Percentiles rank a stretch among this genome's conserved stretches.
phyloP scores from a whole-genome alignment of 495 filamentous ascomycete genomes.

The Aspergillus asperescens region DNA sequence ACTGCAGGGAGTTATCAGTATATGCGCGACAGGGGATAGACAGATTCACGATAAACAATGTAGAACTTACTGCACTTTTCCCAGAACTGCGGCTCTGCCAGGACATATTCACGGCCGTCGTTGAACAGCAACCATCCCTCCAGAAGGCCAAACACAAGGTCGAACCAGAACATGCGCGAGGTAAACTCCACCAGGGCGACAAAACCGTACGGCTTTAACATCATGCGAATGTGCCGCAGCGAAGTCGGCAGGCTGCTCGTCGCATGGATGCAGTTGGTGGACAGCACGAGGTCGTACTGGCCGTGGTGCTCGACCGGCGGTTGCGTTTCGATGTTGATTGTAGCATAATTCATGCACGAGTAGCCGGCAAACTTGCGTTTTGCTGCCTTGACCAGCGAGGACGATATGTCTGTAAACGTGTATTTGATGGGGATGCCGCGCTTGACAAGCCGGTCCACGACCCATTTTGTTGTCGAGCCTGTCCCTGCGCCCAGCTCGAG shows the following conservation, averaged over 20 bases:
- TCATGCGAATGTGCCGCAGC: constrained; percentile 21
- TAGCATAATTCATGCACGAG: constrained; percentile 25
- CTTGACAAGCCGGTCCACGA: neutral
- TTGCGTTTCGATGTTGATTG: constrained; percentile 31
- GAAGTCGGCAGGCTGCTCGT: constrained; percentile 29
- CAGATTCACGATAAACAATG: too few relatives aligned
- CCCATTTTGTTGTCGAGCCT: neutral
- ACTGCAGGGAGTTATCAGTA: neutral
- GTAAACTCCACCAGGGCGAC: constrained; percentile 39
- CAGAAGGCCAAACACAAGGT: constrained; percentile 30
- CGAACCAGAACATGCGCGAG: constrained; percentile 26
- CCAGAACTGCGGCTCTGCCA: constrained; percentile 6
- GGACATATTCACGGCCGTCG: constrained; percentile 25
- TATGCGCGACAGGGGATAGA: too few relatives aligned
- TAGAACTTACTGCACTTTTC: neutral
- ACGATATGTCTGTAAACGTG: constrained; percentile 40
- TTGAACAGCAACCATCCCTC: constrained; percentile 36
- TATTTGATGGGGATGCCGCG: constrained; percentile 28
- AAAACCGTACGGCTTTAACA: constrained; percentile 34
- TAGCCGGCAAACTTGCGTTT: constrained; percentile 23
- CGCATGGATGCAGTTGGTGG: constrained; percentile 43
- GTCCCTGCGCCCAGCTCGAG: constrained; percentile 45
- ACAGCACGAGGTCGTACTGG: constrained; percentile 31
- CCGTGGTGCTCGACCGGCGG: constrained; percentile 14
- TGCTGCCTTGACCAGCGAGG: constrained; percentile 30